Base-by-base conservation (phyloP, 345 rosid species). In the Bruguiera parviflora region DNA sequence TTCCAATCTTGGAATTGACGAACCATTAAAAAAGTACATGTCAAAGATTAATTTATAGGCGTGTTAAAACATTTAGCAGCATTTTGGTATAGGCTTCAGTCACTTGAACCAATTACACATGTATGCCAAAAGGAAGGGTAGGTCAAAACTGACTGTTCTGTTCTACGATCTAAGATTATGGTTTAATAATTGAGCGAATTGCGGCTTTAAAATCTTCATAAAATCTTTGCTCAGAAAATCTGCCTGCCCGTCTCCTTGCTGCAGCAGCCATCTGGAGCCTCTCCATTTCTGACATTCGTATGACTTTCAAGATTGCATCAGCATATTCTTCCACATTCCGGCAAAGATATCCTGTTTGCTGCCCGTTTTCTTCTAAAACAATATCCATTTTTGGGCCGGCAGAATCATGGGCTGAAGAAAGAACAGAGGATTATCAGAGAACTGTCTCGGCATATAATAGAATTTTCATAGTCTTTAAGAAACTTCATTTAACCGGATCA, bases 371-470 rank as follows among this genome's bases (percentile, higher is more conserved):
- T 78, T 90, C 96, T 63, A 88, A 73, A 61, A 92, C 94, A 68
- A 95, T 90, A 75, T 92, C 97, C 99, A 95, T 92, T 71, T 85
- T 90, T 2, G 98, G 98, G 24, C 98, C 96, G 47, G 96, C 99
- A 4, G 98, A 90, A 74, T 90, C 87, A 68, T 95, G 92, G 86
- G 94, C 98, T 95, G 85, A 72, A 67, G 31, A 63, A 6, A 67
- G 56, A 27, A 29, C 0, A 15, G 13, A 1, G 15, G 19, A 32
- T 47, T 58, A 66, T 46, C 28, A 33, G 2, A 28, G 9, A 3
- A 28, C 13, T 43, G 46, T 27, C 53, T 25, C 37, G 7, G n/a
- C 32, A 64, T 5, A 0, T 33, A 21, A 35, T 37, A 52, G 39
- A 27, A 64, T 25, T 64, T 21, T 16, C 18, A 49, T 20, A 16